Conservation (phyloP, 164 flowering plant species). For the Annona squamosa region DNA sequence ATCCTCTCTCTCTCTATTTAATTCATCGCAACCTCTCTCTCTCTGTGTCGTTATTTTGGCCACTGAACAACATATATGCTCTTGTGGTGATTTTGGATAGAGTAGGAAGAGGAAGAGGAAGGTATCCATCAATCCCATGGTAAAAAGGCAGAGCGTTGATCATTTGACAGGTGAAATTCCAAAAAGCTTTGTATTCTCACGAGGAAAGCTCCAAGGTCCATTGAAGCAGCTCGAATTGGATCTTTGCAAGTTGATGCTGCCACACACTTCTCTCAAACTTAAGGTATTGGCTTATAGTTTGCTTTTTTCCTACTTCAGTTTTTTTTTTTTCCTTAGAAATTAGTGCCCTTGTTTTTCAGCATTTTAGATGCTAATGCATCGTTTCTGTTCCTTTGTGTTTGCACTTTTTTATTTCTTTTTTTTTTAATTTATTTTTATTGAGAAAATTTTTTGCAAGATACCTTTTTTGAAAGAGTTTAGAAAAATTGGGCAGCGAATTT, state of each 20-base stretch:
- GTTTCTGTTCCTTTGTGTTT: background rate
- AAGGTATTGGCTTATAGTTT: slow-evolving; percentile 37
- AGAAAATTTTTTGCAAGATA: too few species aligned
- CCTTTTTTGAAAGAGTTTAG: background rate
- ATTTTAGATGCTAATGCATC: background rate
- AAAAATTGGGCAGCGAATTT: background rate
- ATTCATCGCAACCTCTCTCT: too few species aligned
- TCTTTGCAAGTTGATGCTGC: slow-evolving; percentile 84
- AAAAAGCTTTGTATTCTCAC: slow-evolving; percentile 74
- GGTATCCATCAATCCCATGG: slow-evolving; percentile 42
- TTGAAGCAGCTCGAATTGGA: slow-evolving; percentile 69
- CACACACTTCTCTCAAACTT: slow-evolving; percentile 79
- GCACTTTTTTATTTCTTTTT: background rate
- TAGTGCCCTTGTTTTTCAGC: background rate
- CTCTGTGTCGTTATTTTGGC: background rate
- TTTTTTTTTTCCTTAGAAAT: background rate
- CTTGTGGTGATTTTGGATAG: background rate
- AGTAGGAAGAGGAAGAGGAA: slow-evolving; percentile 41
- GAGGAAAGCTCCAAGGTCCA: slow-evolving; percentile 65
- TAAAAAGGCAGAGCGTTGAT: slow-evolving; percentile 48
- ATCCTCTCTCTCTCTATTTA: too few species aligned
- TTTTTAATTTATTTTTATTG: background rate
- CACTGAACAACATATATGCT: background rate
- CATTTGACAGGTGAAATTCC: slow-evolving; percentile 86
- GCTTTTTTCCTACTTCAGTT: background rate